These are phyloP conservation scores for Gymnopus androsaceus DNA, from an alignment of 1,284 basidiomycete genomes.

Conservation along the genomic window DNA sequence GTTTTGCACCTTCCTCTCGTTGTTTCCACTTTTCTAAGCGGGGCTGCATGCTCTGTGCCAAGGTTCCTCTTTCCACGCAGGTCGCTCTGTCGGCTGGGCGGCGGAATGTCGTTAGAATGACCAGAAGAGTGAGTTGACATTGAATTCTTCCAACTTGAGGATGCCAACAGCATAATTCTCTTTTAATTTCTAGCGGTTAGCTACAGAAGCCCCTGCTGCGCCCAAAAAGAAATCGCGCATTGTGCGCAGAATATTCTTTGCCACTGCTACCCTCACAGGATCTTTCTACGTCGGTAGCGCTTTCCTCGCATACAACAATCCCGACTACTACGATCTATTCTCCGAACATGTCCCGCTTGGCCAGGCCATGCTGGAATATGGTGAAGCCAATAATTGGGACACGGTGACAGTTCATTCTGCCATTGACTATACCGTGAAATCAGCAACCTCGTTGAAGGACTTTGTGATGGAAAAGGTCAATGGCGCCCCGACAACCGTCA, in stretches of 20 bases:
- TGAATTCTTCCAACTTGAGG: neutral
- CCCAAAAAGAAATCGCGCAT: constrained; percentile 57
- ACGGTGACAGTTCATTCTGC: constrained; percentile 63
- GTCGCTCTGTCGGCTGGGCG: constrained; percentile 47
- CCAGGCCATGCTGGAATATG: constrained; percentile 76
- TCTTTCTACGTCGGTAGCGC: constrained; percentile 82
- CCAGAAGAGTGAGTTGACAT: constrained; percentile 51
- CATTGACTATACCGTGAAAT: constrained; percentile 55
- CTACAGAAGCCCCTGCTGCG: constrained; percentile 48
- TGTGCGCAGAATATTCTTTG: constrained; percentile 59
- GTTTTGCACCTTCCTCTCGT: neutral
- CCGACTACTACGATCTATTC: constrained; percentile 80
- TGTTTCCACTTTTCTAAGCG: neutral
- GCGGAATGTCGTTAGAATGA: constrained; percentile 47
- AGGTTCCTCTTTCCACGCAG: constrained; percentile 48
- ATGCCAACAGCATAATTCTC: constrained; percentile 7
- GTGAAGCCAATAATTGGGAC: constrained; percentile 80
- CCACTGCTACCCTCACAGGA: constrained; percentile 58
- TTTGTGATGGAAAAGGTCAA: constrained; percentile 47
- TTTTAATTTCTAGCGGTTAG: constrained; percentile 46
- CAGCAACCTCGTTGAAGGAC: constrained; percentile 52
- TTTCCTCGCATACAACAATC: constrained; percentile 73
- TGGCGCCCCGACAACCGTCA: constrained; percentile 33
- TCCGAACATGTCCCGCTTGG: constrained; percentile 78
- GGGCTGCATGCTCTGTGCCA: constrained; percentile 34